Conservation (phyloP, 2,329 filamentous ascomycete genomes). For the Diplodia sapinea region DNA sequence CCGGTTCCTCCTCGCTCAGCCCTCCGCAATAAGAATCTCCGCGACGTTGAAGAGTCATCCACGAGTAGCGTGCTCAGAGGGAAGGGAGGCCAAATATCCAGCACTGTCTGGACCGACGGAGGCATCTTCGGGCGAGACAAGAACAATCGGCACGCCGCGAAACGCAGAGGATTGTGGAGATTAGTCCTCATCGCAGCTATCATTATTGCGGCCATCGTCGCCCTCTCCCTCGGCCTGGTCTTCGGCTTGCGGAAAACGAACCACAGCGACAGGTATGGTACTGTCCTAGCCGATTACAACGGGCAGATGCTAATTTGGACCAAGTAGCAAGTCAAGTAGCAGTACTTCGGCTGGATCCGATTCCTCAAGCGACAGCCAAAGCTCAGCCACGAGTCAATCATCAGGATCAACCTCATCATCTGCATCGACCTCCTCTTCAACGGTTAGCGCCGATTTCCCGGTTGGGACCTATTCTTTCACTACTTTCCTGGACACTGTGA, state of each 20-base stretch:
- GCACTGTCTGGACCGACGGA: conserved; percentile 45
- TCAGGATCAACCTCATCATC: neutral
- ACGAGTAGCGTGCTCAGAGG: conserved; percentile 38
- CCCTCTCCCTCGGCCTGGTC: conserved; percentile 48
- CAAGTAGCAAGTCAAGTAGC: conserved; percentile 12
- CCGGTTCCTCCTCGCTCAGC: conserved; percentile 7
- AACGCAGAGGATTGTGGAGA: conserved; percentile 49
- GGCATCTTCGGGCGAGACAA: conserved; percentile 32
- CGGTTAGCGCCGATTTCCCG: conserved; percentile 57
- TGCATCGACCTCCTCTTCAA: conserved; percentile 27
- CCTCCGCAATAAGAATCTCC: conserved; percentile 30
- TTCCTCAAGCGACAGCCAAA: neutral
- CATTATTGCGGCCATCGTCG: conserved; percentile 44
- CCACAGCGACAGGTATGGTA: conserved; percentile 28
- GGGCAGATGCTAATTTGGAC: neutral
- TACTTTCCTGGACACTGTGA: conserved; percentile 61
- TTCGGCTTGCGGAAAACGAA: conserved; percentile 50
- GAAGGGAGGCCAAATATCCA: conserved; percentile 42
- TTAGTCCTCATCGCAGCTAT: conserved; percentile 45
- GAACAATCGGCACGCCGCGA: conserved; percentile 28
- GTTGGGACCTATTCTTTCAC: conserved; percentile 67
- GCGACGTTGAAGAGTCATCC: conserved; percentile 34
- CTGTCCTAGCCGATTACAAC: neutral
- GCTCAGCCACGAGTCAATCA: neutral
- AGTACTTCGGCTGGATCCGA: conserved; percentile 5